These are phyloP conservation scores for Calonectria hongkongensis DNA, from an alignment of 2,329 filamentous ascomycete species.

Conservation along the genomic window DNA sequence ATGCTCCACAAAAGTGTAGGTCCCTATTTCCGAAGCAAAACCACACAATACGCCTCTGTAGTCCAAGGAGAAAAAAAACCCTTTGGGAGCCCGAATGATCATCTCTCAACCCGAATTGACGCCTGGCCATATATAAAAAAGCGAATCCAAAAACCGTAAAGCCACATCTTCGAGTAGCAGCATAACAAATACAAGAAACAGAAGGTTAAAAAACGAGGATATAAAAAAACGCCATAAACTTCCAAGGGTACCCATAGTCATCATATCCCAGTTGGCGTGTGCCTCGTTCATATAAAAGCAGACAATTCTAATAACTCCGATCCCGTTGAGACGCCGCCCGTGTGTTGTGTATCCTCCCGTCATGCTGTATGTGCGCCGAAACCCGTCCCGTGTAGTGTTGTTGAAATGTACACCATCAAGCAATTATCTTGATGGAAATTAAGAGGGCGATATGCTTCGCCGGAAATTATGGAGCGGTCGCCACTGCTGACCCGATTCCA, in stretches of 20 bases:
- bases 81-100: too few species aligned
- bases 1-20: constrained; percentile 14
- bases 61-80: constrained; percentile 14
- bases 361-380: constrained; percentile 29
- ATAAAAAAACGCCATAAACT: constrained; percentile 40
- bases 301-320: constrained; percentile 31
- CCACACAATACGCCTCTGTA: constrained; percentile 22
- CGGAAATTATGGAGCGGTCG: constrained; percentile 22
- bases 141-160: constrained; percentile 1
- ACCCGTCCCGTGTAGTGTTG: constrained; percentile 32
- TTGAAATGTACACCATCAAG: constrained; percentile 19
- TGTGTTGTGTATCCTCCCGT: constrained; percentile 35
- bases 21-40: constrained; percentile 10
- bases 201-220: background rate
- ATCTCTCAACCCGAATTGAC: background rate
- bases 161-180: background rate
- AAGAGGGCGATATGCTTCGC: constrained; percentile 29
- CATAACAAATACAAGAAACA: background rate
- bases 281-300: constrained; percentile 50
- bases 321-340: constrained; percentile 46
- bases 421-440: constrained; percentile 13
- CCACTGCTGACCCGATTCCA: constrained; percentile 12
- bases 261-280: constrained; percentile 41
- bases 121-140: constrained; percentile 21
- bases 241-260: background rate